Base-by-base conservation (phyloP, 2,329 filamentous ascomycete species). In the Aurifilum marmelostoma region DNA sequence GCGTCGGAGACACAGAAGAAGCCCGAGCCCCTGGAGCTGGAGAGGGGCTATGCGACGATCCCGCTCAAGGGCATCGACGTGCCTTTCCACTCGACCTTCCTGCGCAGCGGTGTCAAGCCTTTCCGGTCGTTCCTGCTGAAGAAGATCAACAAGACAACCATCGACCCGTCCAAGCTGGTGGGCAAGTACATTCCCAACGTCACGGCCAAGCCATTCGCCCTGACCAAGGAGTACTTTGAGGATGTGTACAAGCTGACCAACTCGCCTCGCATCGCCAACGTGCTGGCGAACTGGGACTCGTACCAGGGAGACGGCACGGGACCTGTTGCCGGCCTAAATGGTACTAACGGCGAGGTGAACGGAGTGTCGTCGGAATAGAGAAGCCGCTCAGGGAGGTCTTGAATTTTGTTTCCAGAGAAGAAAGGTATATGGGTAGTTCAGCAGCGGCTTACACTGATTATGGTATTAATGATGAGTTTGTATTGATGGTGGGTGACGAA, bases 181-280 rank as follows among this genome's bases (percentile, higher is more conserved):
- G 96, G 96, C 77, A 99, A 99, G 83, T 99, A 99, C 83, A 98
- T 99, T 74, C 96, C 96, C 75, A 99, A 99, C 82, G 97, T 99
- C 74, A 99, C 96, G 67, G 96, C 96, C 69, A 91, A 91, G 82
- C 96, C 96, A 21, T 99, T 99, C 79, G 93, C 94, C 80, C 85
- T 99, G 73, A 97, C 94, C 67, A 97, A 94, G 87, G 96, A 98
- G 84, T 99, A 99, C 84, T 99, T 99, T 82, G 95, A 99, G 87
- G 96, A 98, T 78, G 97, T 99, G 64, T 98, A 98, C 84, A 89
- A 89, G 76, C 83, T 99, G 79, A 99, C 96, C 67, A 97, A 97
- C 83, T 89, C 87, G 69, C 88, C 88, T 73, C 88, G 91, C 81
- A 94, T 94, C 77, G 91, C 89, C 58, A 87, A 91, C 69, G 91